Percentiles rank a stretch among this genome's conserved stretches.
phyloP scores from a whole-genome alignment of 176 grass and related monocot species.

The Carex littledalei region DNA sequence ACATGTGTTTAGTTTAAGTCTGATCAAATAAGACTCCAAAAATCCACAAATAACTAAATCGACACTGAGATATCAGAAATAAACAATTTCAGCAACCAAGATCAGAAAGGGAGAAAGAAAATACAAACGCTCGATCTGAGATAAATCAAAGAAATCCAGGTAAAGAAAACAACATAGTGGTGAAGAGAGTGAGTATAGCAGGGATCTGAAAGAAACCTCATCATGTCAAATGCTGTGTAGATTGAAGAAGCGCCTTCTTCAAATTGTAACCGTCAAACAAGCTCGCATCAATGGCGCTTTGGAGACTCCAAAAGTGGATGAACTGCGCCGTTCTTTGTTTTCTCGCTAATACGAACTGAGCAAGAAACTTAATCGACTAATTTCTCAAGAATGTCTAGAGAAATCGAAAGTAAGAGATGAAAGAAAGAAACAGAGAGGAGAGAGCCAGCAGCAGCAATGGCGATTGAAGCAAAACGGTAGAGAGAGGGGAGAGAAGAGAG shows the following conservation, averaged over 20 bases:
- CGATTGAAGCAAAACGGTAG: conserved; percentile 15
- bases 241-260: conserved; percentile 33
- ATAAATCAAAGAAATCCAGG: conserved; percentile 16
- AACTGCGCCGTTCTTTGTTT: conserved; percentile 8
- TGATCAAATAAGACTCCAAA: background rate
- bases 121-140: conserved; percentile 12
- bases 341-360: conserved; percentile 10
- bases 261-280: conserved; percentile 36
- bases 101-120: conserved; percentile 2
- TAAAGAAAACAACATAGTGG: background rate
- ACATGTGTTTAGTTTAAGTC: background rate
- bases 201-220: conserved; percentile 53
- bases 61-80: background rate
- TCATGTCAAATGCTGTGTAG: conserved; percentile 49
- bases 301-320: conserved; percentile 1
- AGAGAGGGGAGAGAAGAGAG: conserved; percentile 2
- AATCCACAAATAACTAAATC: conserved; percentile 2
- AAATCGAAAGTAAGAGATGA: conserved; percentile 27
- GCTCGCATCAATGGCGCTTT: conserved; percentile 39
- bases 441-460: conserved; percentile 35
- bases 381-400: conserved; percentile 8
- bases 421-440: conserved; percentile 17
- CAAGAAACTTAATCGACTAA: conserved; percentile 9
- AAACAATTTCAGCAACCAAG: background rate
- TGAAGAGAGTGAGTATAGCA: background rate